Evolutionary conservation across 352 stramenopile species (phyloP).

Genomic region (Globisporangium paddicum): DNA sequence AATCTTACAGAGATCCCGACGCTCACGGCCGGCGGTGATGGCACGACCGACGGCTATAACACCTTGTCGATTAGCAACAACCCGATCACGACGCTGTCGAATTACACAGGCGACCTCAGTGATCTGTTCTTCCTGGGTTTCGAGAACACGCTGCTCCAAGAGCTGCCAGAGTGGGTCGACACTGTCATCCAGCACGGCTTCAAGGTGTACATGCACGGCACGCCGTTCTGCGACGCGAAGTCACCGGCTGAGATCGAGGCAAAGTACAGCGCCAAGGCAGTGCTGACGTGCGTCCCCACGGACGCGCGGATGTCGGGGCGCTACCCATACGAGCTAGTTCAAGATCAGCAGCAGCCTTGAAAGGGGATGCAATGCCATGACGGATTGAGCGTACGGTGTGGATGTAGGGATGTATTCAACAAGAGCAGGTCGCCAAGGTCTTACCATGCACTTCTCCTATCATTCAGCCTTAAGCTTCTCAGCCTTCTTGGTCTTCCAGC

Average conservation of each 20-base stretch:
- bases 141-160: conserved; percentile 8
- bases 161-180: conserved; percentile 9
- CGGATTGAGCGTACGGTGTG: not conserved
- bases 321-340: conserved; percentile 10
- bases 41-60: not conserved
- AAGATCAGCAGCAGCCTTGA: conserved; percentile 1
- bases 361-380: not conserved
- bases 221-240: conserved; percentile 11
- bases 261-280: not conserved
- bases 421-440: not conserved
- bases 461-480: conserved; percentile 4
- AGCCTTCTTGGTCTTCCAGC: conserved; percentile 33
- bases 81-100: conserved; percentile 4
- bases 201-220: conserved; percentile 8
- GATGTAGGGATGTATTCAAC: not conserved
- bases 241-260: not conserved
- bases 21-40: not conserved
- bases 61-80: conserved; percentile 16
- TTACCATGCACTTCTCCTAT: not conserved
- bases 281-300: conserved; percentile 6
- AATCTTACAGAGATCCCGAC: not conserved
- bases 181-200: not conserved
- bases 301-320: conserved; percentile 1
- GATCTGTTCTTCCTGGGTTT: conserved; percentile 7
- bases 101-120: not conserved